phyloP scores from a whole-genome alignment of 2,329 filamentous ascomycete species.

The Magnaporthiopsis incrustans region DNA sequence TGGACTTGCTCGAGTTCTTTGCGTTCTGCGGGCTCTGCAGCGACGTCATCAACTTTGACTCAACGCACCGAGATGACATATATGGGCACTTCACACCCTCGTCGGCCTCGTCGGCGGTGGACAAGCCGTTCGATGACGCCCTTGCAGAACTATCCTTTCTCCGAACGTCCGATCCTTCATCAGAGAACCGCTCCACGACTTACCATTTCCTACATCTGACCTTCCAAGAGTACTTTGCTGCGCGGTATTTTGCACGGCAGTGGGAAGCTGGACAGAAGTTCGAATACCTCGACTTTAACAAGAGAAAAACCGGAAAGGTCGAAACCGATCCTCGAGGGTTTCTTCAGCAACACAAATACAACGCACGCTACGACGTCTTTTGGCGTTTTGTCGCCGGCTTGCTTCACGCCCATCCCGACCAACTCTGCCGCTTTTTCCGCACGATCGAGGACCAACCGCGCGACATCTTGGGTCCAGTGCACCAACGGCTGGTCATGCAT shows the following conservation, averaged over 20 bases:
- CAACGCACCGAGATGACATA: conserved; percentile 15
- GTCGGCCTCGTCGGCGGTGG: too few relatives aligned
- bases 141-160: conserved; percentile 27
- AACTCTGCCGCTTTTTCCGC: conserved; percentile 19
- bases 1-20: conserved; percentile 21
- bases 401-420: conserved; percentile 15
- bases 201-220: conserved; percentile 35
- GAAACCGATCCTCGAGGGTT: conserved; percentile 16
- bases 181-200: conserved; percentile 12
- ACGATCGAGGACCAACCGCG: conserved; percentile 23
- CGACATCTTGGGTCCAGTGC: conserved; percentile 27
- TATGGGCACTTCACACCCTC: conserved; percentile 11
- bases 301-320: neutral
- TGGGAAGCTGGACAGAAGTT: conserved; percentile 18
- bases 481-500: conserved; percentile 19
- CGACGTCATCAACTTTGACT: conserved; percentile 25
- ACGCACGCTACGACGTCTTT: conserved; percentile 27
- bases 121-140: conserved; percentile 8
- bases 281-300: conserved; percentile 10
- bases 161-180: conserved; percentile 22
- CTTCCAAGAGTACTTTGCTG: conserved; percentile 34
- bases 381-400: conserved; percentile 17
- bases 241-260: conserved; percentile 27
- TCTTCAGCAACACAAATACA: conserved; percentile 29
- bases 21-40: conserved; percentile 28